Evolutionary conservation across 208 protist species (phyloP).

Genomic region (Herpetomonas tarakana): DNA sequence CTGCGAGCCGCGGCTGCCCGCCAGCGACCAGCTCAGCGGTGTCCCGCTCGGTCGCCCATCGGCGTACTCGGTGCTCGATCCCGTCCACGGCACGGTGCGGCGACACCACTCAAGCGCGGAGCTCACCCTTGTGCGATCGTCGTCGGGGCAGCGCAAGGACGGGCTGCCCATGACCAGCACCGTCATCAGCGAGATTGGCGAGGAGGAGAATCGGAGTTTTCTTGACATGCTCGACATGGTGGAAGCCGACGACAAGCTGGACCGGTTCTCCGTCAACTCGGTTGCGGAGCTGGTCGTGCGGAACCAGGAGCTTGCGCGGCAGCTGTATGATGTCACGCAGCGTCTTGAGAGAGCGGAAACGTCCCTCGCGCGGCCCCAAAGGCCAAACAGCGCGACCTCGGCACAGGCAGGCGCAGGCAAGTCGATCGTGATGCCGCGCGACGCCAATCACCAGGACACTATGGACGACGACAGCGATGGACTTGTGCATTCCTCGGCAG

Average conservation of each 20-base stretch:
- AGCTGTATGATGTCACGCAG: slow-evolving; percentile 62
- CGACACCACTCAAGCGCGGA: slow-evolving; percentile 16
- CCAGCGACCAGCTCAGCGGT: slow-evolving; percentile 54
- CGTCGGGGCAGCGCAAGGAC: slow-evolving; percentile 1
- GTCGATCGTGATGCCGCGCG: neutral
- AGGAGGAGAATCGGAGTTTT: slow-evolving; percentile 12
- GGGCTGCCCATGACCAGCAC: slow-evolving; percentile 5
- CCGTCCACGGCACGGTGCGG: slow-evolving; percentile 10
- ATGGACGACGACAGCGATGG: no score
- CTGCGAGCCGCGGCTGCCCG: slow-evolving; percentile 31
- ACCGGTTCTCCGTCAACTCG: slow-evolving; percentile 62
- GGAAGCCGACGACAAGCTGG: slow-evolving; percentile 52
- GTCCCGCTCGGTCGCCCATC: slow-evolving; percentile 52
- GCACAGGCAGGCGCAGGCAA: neutral
- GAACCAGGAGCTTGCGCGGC: slow-evolving; percentile 73
- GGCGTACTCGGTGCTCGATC: slow-evolving; percentile 30
- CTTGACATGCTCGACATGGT: slow-evolving; percentile 45
- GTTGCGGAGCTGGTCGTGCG: slow-evolving; percentile 62
- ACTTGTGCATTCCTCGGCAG: no score
- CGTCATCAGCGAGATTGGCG: slow-evolving; percentile 25
- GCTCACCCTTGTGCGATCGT: slow-evolving; percentile 7
- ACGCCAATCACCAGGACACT: neutral
- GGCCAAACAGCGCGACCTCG: neutral
- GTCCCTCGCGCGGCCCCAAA: slow-evolving; percentile 1
- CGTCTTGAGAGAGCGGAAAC: slow-evolving; percentile 20